Evolutionary conservation across 2,329 filamentous ascomycete genomes (phyloP).

Genomic region (Ramularia collo-cygni): DNA sequence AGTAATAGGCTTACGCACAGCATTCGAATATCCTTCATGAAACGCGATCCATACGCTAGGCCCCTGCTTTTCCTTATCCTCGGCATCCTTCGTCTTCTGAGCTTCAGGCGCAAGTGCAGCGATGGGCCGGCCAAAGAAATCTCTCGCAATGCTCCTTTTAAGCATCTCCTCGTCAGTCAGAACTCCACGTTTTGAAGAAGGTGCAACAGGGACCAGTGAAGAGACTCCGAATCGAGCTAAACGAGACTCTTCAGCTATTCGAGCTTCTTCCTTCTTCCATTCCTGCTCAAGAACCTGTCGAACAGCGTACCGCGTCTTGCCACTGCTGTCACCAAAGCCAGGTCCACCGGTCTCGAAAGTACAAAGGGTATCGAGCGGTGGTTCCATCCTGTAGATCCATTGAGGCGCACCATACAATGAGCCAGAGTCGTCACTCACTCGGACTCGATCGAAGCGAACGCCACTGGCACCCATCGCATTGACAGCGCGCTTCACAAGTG

Average conservation of each 20-base stretch:
- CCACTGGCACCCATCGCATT: constrained; percentile 77
- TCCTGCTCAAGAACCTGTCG: constrained; percentile 91
- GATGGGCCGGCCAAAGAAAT: constrained; percentile 79
- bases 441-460: constrained; percentile 71
- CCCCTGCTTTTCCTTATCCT: constrained; percentile 39
- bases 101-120: constrained; percentile 38
- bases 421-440: constrained; percentile 54
- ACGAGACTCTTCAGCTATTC: constrained; percentile 59
- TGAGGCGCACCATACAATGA: constrained; percentile 16
- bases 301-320: constrained; percentile 82
- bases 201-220: constrained; percentile 13
- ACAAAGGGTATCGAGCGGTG: constrained; percentile 72
- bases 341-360: constrained; percentile 63
- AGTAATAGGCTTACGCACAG: constrained; percentile 80
- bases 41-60: constrained; percentile 78
- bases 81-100: constrained; percentile 33
- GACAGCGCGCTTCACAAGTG: constrained; percentile 71
- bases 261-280: constrained; percentile 63
- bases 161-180: constrained; percentile 17
- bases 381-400: constrained; percentile 93
- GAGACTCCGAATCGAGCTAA: constrained; percentile 58
- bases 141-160: constrained; percentile 51
- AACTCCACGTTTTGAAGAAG: constrained; percentile 7
- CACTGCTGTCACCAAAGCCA: constrained; percentile 44
- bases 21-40: constrained; percentile 87